Evolutionary conservation across 495 filamentous ascomycete genomes (phyloP), one percentile per base, ranked within the genome.

Genomic region (Xylaria longipes): DNA sequence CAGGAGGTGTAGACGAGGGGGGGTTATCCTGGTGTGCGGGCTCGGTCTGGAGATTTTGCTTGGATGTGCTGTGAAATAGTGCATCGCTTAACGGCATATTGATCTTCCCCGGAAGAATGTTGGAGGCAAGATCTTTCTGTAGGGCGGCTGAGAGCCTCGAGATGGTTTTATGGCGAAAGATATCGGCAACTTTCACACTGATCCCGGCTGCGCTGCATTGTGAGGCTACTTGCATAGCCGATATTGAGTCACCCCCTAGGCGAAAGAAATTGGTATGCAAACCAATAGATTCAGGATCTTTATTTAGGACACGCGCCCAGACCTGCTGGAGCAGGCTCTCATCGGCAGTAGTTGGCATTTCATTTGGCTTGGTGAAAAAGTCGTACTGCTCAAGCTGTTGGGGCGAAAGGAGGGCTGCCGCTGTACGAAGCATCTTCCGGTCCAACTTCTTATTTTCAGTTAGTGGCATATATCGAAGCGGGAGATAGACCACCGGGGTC

Each of bases 241-340:
- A 82, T 46, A 91, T 88, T 0, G 89, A 91, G 70, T 91, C 89
- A 58, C 89, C 89, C 27, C 89, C 89, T 5, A 91, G 75, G 12
- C 77, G 81, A 41, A 91, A 76, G 77, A 91, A 91, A 45, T 82
- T 84, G 69, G 85, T 80, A 39, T 84, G 71, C 22, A 84, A 25
- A 8, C 80, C 77, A 54, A 90, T 82, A 14, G 72, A 50, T 6
- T 82, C 58, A 9, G 57, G n/a, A 14, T 68, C 12, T 2, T 78
- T 65, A 11, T 68, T 54, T 25, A 77, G 58, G 12, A 70, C 66
- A 22, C 52, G 50, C 5, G 68, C 68, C 73, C 73, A 75, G 22
- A 73, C 25, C 7, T 46, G 22, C 25, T 67, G 58, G 25, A 76
- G 66, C 5, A 65, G n/a, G 25, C 43, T 45, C 54, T 74, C 69